Evolutionary conservation across 495 filamentous ascomycete species (phyloP).

Genomic region (Astrocystis sublimbata): DNA sequence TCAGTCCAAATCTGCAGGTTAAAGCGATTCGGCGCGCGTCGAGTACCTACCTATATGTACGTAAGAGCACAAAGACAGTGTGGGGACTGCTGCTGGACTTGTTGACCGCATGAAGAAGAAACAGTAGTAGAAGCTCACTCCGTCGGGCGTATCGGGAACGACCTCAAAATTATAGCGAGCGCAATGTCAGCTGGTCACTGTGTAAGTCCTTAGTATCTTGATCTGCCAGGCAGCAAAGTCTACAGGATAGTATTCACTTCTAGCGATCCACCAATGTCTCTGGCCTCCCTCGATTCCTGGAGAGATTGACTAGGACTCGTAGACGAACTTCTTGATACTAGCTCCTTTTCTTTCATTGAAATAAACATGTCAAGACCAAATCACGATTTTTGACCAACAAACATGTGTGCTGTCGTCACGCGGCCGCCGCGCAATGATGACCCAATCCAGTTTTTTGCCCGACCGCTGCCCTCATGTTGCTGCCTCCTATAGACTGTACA

Average conservation of each 20-base stretch:
- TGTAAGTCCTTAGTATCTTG: too few relatives aligned
- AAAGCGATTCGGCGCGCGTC: too few relatives aligned
- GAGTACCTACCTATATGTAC: too few relatives aligned
- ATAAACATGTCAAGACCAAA: background rate
- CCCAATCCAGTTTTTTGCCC: background rate
- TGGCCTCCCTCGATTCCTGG: background rate
- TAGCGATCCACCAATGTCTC: background rate
- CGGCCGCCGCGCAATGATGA: slow-evolving; percentile 24
- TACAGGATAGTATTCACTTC: background rate
- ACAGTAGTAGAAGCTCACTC: background rate
- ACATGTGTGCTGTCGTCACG: slow-evolving; percentile 29
- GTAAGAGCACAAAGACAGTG: background rate
- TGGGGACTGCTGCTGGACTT: background rate
- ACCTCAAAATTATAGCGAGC: too few relatives aligned
- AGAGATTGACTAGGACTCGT: background rate
- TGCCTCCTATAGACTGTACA: slow-evolving; percentile 12
- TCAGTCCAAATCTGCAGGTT: too few relatives aligned
- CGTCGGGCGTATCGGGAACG: too few relatives aligned
- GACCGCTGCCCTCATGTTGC: background rate
- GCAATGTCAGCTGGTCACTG: background rate
- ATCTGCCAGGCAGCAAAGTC: too few relatives aligned
- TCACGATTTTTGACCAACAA: slow-evolving; percentile 15
- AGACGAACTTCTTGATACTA: background rate
- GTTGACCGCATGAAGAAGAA: background rate
- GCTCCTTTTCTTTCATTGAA: background rate